Evolutionary conservation across 2,329 filamentous ascomycete species (phyloP), one percentile per base, ranked within the genome.

Genomic region (Macroventuria anomochaeta): DNA sequence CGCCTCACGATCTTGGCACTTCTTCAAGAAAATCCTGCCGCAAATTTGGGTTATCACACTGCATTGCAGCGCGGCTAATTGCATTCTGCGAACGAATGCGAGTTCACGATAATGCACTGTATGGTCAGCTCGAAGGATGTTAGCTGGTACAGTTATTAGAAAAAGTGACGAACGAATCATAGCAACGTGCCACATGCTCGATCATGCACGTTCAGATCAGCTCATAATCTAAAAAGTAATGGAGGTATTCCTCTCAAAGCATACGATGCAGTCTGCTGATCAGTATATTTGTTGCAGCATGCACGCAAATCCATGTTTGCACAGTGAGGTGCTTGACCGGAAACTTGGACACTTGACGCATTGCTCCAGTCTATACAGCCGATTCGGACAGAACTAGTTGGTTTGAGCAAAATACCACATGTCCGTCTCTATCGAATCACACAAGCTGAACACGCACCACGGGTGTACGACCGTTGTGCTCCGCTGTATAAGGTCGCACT

Each of bases 1-100:
- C 23, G 13, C 3, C 23, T 29, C 21, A n/a, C 7, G 18, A 31
- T n/a, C 28, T 34, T 21, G 23, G 41, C 29, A 25, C 36, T 55
- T 8, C 25, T 49, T 48, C 10, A 12, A 32, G 32, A 15, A 5
- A 32, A 37, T 55, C 57, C 51, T 57, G 57, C 57, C 57, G 56
- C 43, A 44, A 18, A 21, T 55, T 55, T 49, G 61, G 42, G 44
- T 41, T 36, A 37, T 61, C 46, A 61, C 57, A 51, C 39, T 59
- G 56, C 62, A 59, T 58, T 33, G 38, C 46, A 55, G 29, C 29
- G 40, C 44, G 28, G 43, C 25, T 38, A 28, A 15, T 40, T 20
- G 49, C 37, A 7, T 31, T n/a, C 32, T 39, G 38, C 38, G 32
- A 43, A 43, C 23, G 18, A 20, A 32, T 43, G 37, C 36, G 13